Conservation (phyloP, 2,329 filamentous ascomycete genomes). For the Penicillium griseofulvum region DNA sequence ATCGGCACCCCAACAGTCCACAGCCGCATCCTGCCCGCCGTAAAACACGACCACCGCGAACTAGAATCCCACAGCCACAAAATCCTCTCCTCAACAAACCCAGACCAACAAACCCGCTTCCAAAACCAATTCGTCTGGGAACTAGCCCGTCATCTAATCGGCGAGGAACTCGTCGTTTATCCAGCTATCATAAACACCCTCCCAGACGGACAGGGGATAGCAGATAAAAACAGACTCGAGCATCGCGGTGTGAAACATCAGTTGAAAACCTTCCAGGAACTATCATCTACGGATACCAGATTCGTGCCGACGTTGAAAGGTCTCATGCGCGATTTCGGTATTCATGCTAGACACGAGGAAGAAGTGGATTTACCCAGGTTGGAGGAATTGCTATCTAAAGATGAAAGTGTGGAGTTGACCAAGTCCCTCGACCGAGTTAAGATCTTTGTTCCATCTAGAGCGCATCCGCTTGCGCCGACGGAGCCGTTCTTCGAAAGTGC, state of each 20-base stretch:
- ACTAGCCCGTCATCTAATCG: conserved; percentile 51
- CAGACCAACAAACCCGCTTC: conserved; percentile 47
- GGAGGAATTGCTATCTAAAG: conserved; percentile 41
- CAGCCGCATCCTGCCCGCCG: conserved; percentile 34
- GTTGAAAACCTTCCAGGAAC: conserved; percentile 51
- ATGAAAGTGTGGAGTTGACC: conserved; percentile 40
- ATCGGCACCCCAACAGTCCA: conserved; percentile 4
- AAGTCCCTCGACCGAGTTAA: conserved; percentile 53
- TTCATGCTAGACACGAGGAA: conserved; percentile 55
- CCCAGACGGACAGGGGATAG: conserved; percentile 44
- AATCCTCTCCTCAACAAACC: conserved; percentile 42
- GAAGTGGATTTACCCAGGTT: conserved; percentile 48
- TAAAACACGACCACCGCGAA: conserved; percentile 45
- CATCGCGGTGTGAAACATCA: conserved; percentile 54
- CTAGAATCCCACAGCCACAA: conserved; percentile 45
- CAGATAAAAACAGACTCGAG: conserved; percentile 50
- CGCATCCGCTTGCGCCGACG: conserved; percentile 51
- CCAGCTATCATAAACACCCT: conserved; percentile 54
- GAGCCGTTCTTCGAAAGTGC: conserved; percentile 58
- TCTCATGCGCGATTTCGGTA: conserved; percentile 43
- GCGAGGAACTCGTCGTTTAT: conserved; percentile 55
- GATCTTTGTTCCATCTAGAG: conserved; percentile 52
- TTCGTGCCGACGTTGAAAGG: conserved; percentile 47
- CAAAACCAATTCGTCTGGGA: conserved; percentile 56
- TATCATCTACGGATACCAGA: conserved; percentile 40